Evolutionary conservation across 257 asterid genomes (phyloP).

Genomic region (Nicotiana undulata): DNA sequence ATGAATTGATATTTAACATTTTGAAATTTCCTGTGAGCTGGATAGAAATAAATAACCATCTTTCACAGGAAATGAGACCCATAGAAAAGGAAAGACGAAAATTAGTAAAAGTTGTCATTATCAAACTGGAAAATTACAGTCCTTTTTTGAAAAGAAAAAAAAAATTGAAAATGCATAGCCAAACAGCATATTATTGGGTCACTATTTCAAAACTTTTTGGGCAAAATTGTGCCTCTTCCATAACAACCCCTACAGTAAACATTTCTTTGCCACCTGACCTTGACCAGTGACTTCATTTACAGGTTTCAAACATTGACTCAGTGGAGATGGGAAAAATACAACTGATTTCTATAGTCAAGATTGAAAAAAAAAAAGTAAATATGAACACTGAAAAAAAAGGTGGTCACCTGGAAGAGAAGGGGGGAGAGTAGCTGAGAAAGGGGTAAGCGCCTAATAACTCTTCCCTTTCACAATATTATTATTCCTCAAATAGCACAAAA

Average conservation of each 20-base stretch:
- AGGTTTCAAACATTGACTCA: neutral
- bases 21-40: neutral
- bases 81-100: neutral
- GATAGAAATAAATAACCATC: neutral
- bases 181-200: neutral
- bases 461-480: neutral
- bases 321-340: neutral
- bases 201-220: neutral
- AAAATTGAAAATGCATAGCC: neutral
- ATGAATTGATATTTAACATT: neutral
- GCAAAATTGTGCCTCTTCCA: neutral
- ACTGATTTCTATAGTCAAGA: neutral
- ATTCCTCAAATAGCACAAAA: neutral
- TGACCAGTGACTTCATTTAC: neutral
- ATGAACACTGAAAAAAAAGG: neutral
- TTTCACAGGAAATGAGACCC: neutral
- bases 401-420: neutral
- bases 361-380: neutral
- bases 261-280: neutral
- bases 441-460: neutral
- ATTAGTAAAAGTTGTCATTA: neutral
- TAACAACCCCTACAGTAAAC: neutral
- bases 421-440: neutral
- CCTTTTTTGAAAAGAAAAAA: neutral
- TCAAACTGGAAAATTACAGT: neutral